Base-by-base conservation (phyloP, 2,329 filamentous ascomycete species). In the Fusarium citri region DNA sequence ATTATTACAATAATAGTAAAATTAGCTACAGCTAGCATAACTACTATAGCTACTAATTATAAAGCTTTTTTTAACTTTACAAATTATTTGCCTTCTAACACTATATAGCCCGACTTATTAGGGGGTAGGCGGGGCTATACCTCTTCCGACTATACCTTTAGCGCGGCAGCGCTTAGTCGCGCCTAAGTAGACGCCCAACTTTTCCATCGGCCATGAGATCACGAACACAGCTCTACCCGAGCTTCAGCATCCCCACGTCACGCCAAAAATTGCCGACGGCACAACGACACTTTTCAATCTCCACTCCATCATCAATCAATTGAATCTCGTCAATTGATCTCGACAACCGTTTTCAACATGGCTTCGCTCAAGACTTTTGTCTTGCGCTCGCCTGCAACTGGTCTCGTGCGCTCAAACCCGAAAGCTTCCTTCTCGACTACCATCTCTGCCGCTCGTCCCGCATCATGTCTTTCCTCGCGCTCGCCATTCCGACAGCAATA, bases 311-410 rank as follows among this genome's bases (percentile, higher is more conserved):
- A 5, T 50, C 31, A 40, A 34, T 59, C 23, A 54, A 71, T 71
- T 50, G 23, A 55, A 23, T 48, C 28, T 55, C 53, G n/a, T 28
- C 59, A 48, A 48, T 48, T 48, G 34, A 28, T 8, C 15, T 48
- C 20, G 26, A 7, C 18, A 30, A 18, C 10, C 14, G 7, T 15
- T 26, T 53, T 15, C 34, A 22, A 4, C 37, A 79, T 79, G 78
- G 73, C 77, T 28, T 76, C 77, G 42, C 59, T 79, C 30, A 79
- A 78, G 72, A 71, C 76, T 16, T 67, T 78, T 47, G 78, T 77
- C 66, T 64, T 78, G 73, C 76, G 77, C 69, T 74, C 75, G 68
- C 77, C 71, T 18, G 26, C 55, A 18, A 63, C 66, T 46, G 64
- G 67, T 68, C 56, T 78, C 61, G 66, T 72, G 56, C 68, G 73